Conservation (phyloP, 192 early-diverging fungal genomes). For the Rhizophlyctis rosea region DNA sequence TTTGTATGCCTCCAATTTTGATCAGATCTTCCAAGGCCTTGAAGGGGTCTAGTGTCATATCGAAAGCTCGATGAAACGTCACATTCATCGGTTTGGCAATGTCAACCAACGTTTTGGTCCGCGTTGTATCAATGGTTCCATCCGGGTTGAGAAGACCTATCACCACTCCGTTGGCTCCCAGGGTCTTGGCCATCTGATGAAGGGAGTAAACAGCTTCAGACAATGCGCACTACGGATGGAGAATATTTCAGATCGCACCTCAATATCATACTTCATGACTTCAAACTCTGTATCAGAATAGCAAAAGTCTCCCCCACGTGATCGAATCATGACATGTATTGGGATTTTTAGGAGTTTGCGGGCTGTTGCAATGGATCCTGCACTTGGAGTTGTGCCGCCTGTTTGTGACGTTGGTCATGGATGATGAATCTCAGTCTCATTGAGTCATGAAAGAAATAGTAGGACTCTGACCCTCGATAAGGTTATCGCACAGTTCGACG, state of each 20-base stretch:
- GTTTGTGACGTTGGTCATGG: not conserved
- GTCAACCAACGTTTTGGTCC: constrained; percentile 44
- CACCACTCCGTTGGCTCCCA: constrained; percentile 58
- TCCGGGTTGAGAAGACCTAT: constrained; percentile 56
- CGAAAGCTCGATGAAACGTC: constrained; percentile 71
- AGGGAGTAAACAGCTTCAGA: too few species aligned
- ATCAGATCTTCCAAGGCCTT: constrained; percentile 58
- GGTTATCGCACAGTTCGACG: constrained; percentile 63
- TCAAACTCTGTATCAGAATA: constrained; percentile 43
- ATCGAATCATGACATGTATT: constrained; percentile 64
- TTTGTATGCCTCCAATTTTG: constrained; percentile 53
- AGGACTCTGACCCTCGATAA: constrained; percentile 54
- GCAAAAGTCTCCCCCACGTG: constrained; percentile 62
- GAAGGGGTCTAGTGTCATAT: constrained; percentile 56
- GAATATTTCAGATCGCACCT: not conserved
- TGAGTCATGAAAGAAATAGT: too few species aligned
- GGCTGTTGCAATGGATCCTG: constrained; percentile 35
- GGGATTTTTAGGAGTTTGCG: constrained; percentile 43
- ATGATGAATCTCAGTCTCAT: too few species aligned
- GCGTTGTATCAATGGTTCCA: constrained; percentile 52
- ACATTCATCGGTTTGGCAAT: constrained; percentile 55
- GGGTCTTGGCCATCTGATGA: constrained; percentile 38
- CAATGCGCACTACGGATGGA: too few species aligned
- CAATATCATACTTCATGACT: constrained; percentile 44
- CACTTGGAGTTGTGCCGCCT: constrained; percentile 62